These are phyloP conservation scores for Cydonia oblonga DNA, from an alignment of 331 rosid species.

Conservation along the genomic window DNA sequence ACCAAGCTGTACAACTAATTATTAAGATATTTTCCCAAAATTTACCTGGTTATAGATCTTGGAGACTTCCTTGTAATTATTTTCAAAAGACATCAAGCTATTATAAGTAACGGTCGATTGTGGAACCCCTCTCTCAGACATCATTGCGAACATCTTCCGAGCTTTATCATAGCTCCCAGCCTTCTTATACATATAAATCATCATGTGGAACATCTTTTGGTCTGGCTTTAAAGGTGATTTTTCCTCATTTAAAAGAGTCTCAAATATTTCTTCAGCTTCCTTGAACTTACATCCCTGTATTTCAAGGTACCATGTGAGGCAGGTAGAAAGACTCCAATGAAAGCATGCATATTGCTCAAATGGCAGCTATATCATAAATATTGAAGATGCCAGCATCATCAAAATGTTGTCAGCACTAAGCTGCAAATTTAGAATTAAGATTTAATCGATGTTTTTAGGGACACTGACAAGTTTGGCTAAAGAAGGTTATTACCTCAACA, in stretches of 20 bases:
- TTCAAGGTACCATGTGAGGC: constrained; percentile 9
- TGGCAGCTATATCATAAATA: neutral
- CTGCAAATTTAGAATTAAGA: neutral
- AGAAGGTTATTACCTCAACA: constrained; percentile 47
- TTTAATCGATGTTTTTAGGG: neutral
- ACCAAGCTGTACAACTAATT: neutral
- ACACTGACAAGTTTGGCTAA: neutral
- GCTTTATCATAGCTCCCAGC: constrained; percentile 81
- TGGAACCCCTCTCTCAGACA: constrained; percentile 62
- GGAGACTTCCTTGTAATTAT: constrained; percentile 85
- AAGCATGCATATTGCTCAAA: neutral
- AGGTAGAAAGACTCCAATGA: constrained; percentile 15
- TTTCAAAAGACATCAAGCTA: constrained; percentile 88
- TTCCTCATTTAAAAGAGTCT: constrained; percentile 53
- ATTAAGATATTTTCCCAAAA: neutral
- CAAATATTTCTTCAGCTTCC: constrained; percentile 78
- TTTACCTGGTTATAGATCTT: constrained; percentile 82
- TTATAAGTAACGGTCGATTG: constrained; percentile 74
- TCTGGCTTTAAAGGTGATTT: constrained; percentile 69
- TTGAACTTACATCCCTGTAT: constrained; percentile 61
- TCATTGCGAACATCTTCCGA: constrained; percentile 63
- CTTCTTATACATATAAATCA: constrained; percentile 88
- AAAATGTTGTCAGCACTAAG: neutral
- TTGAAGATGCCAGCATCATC: neutral
- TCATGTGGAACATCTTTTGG: constrained; percentile 89